A percentile compares a stretch with the other conserved stretches of the same genome.
Evolutionary conservation across 495 filamentous ascomycete species (phyloP).

Genomic region (Lasiosphaeria hispida): DNA sequence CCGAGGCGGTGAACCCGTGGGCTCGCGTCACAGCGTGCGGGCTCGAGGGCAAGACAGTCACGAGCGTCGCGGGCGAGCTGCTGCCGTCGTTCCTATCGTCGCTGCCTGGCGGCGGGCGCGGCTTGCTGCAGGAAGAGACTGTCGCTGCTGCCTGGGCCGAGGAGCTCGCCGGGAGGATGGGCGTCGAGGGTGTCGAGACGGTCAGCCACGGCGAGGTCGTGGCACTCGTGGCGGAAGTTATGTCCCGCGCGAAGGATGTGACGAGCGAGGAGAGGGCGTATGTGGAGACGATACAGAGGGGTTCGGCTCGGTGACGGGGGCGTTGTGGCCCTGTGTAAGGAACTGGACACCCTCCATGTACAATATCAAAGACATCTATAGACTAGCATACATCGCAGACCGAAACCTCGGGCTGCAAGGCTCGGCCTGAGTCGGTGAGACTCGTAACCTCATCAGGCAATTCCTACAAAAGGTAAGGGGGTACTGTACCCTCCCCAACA

Average conservation of each 20-base stretch:
- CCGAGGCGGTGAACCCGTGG: constrained; percentile 39
- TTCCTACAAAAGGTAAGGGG: background rate
- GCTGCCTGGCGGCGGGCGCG: background rate
- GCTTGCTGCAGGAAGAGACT: background rate
- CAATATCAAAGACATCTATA: background rate
- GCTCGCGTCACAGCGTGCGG: constrained; percentile 82
- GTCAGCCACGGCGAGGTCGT: constrained; percentile 19
- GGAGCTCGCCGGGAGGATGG: constrained; percentile 25
- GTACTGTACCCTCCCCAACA: constrained; percentile 5
- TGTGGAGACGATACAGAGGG: background rate
- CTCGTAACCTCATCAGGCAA: background rate
- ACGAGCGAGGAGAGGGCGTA: constrained; percentile 22
- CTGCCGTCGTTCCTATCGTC: background rate
- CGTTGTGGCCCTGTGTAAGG: background rate
- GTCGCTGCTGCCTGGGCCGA: constrained; percentile 24
- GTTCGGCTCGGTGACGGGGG: background rate
- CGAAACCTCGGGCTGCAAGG: background rate
- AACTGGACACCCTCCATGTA: background rate
- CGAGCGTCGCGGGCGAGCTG: constrained; percentile 53
- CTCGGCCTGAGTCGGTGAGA: background rate
- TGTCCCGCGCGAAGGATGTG: background rate
- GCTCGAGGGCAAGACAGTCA: constrained; percentile 70
- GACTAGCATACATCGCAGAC: background rate
- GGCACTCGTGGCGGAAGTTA: constrained; percentile 18
- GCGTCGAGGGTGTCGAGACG: constrained; percentile 24